Evolutionary conservation across 176 grass and related monocot species (phyloP), one percentile per base, ranked within the genome.

Genomic region (Poa pratensis): DNA sequence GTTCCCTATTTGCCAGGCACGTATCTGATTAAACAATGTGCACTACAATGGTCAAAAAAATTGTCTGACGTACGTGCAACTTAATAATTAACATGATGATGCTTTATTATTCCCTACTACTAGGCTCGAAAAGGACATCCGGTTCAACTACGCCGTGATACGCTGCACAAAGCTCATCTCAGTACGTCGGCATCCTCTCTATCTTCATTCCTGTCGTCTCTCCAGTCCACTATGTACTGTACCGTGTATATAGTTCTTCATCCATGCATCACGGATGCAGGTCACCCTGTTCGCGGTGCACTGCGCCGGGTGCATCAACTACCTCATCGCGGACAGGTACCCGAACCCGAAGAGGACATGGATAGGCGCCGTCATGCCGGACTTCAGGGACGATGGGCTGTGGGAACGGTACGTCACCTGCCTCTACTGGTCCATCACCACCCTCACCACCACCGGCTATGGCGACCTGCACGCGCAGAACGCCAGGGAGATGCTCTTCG

Each of bases 381-480:
- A 95, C 86, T 95, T 98, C 86, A 88, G 79, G 87, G 85, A 84
- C 80, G 89, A 80, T 51, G 90, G 93, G 81, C 86, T 98, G 39
- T 95, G 91, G 93, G 80, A 79, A 73, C 88, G 91, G 59, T 98
- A 98, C 65, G 88, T 98, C 19, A 98, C 91, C 24, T 84, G 89
- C 42, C 81, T 94, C 12, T 98, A 98, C 86, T 98, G 96, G 93
- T 98, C 96, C 83, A 95, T 98, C 87, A 95, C 96, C 13, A 98
- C 96, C 10, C 84, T 98, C 74, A 95, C 93, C 43, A 98, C 96
- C 61, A 95, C 93, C 7, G 96, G 96, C 48, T 98, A 95, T 58
- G 96, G 96, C n/a, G 96, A 98, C 86, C 90, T 98, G 27, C 93
- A 98, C 75, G 96, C 96, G 59, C 87, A 93, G 80, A 98, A 98